A percentile compares a stretch with the other conserved stretches of the same genome.
phyloP scores from a whole-genome alignment of 371 early-diverging fungal species.

The Apophysomyces ossiformis region DNA sequence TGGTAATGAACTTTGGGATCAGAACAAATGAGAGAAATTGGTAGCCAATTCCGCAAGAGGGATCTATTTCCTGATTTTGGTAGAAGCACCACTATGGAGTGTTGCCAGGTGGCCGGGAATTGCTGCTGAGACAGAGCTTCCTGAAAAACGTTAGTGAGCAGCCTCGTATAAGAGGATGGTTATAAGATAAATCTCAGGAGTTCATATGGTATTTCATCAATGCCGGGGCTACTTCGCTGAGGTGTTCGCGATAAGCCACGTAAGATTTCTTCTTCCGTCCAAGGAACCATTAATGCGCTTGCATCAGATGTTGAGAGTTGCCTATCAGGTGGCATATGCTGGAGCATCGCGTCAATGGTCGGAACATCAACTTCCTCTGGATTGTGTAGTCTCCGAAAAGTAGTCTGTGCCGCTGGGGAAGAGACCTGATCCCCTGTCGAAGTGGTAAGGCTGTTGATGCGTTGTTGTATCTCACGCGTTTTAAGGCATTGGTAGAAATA shows the following conservation, averaged over 20 bases:
- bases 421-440: neutral
- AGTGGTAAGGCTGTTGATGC: neutral
- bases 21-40: slow-evolving; percentile 32
- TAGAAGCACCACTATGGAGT: slow-evolving; percentile 11
- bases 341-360: neutral
- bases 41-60: slow-evolving; percentile 30
- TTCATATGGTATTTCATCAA: slow-evolving; percentile 26
- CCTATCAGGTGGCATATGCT: neutral
- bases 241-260: neutral
- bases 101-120: neutral
- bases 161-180: neutral
- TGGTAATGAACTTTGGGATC: slow-evolving; percentile 36
- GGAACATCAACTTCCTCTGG: neutral
- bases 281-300: neutral
- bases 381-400: neutral
- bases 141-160: neutral
- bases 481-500: slow-evolving; percentile 5
- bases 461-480: slow-evolving; percentile 1
- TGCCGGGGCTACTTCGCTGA: slow-evolving; percentile 16
- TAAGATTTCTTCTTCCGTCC: slow-evolving; percentile 1
- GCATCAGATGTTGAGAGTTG: neutral
- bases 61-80: slow-evolving; percentile 26
- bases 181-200: neutral
- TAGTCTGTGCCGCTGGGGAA: neutral
- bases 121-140: neutral